A percentile compares a stretch with the other conserved stretches of the same genome.
These are phyloP conservation scores for Candida berthetii DNA, from an alignment of 805 yeast species.

Conservation along the genomic window DNA sequence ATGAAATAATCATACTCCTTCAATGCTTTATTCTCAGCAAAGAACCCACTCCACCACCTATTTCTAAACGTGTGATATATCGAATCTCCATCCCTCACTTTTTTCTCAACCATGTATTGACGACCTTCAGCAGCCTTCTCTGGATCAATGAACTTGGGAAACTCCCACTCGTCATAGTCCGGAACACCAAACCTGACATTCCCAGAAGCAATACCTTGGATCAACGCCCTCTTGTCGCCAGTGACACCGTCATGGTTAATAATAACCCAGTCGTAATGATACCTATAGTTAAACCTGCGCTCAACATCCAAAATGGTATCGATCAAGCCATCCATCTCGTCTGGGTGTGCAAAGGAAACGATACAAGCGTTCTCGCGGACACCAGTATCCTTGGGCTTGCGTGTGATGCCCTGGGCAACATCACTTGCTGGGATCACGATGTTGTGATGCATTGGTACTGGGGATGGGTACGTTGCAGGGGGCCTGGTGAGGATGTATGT, in stretches of 20 bases:
- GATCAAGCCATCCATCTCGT: constrained; percentile 47
- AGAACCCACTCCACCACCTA: constrained; percentile 36
- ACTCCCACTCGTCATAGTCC: constrained; percentile 54
- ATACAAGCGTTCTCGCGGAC: constrained; percentile 49
- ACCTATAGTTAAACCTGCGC: constrained; percentile 53
- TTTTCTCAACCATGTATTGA: constrained; percentile 28
- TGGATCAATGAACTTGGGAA: constrained; percentile 55
- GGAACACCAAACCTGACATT: constrained; percentile 52
- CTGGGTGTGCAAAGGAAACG: constrained; percentile 56
- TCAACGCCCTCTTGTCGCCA: constrained; percentile 39
- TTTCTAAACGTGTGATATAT: constrained; percentile 45
- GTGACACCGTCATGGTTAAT: constrained; percentile 57
- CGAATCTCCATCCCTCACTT: constrained; percentile 51
- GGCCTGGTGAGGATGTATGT: no score
- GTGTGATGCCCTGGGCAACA: neutral
- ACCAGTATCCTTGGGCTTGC: constrained; percentile 19
- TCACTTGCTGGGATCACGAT: neutral
- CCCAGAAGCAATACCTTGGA: constrained; percentile 46
- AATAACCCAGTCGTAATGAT: constrained; percentile 72
- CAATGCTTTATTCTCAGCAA: constrained; percentile 52
- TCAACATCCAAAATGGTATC: constrained; percentile 54
- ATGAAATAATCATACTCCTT: constrained; percentile 57
- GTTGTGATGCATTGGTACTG: no score
- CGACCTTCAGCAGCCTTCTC: constrained; percentile 36
- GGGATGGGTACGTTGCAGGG: no score